Evolutionary conservation across 2,329 filamentous ascomycete species (phyloP).

Genomic region (Paraconiothyrium brasiliense): DNA sequence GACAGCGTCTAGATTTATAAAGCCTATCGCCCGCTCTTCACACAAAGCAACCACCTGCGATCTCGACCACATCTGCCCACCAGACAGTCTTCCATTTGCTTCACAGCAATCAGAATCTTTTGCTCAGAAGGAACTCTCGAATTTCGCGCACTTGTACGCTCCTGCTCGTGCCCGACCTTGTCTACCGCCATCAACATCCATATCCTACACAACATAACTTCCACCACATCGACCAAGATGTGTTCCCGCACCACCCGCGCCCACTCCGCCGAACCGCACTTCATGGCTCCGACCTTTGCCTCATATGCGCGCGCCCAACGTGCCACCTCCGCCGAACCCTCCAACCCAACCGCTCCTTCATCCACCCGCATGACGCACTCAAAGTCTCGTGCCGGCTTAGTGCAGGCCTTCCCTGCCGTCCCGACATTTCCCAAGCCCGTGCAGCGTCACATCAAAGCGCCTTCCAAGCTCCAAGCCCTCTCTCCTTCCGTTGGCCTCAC

Average conservation of each 20-base stretch:
- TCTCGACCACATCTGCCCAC: not conserved
- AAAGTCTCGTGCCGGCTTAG: not conserved
- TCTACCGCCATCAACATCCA: not conserved
- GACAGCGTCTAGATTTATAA: not conserved
- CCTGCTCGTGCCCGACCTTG: not conserved
- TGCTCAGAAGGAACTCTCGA: not conserved
- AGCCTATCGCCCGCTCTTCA: not conserved
- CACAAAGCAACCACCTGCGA: not conserved
- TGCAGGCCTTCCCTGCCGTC: not conserved
- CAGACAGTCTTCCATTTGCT: not conserved
- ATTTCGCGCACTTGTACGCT: not conserved
- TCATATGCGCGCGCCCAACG: not conserved
- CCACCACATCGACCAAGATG: conserved; percentile 1
- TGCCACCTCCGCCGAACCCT: not conserved
- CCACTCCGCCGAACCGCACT: not conserved
- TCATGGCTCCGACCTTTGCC: not conserved
- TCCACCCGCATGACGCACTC: not conserved
- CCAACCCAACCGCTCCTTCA: not conserved
- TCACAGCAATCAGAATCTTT: not conserved
- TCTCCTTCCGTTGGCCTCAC: not conserved
- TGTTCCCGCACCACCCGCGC: not conserved
- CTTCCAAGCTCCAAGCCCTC: not conserved
- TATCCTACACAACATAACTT: not conserved
- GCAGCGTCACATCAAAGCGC: not conserved
- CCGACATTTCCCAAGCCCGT: not conserved